Conservation (phyloP, 2,329 filamentous ascomycete genomes). For the Colletotrichum sansevieriae region DNA sequence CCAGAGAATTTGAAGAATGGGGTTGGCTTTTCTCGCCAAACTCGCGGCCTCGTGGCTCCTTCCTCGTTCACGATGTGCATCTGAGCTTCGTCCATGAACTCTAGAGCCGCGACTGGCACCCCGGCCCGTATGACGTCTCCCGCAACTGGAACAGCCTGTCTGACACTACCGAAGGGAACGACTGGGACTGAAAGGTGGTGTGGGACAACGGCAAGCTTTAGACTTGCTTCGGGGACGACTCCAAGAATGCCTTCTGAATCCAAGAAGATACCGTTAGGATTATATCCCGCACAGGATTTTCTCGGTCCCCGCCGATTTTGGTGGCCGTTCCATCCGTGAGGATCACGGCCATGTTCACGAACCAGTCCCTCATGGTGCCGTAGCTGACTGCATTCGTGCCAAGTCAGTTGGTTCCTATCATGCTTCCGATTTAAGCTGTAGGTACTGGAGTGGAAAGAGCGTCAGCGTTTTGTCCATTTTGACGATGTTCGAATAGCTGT, state of each 20-base stretch:
- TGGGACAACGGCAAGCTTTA: conserved; percentile 56
- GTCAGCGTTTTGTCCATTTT: conserved; percentile 43
- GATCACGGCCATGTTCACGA: too few species aligned
- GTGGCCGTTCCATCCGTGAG: too few species aligned
- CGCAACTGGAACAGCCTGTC: conserved; percentile 73
- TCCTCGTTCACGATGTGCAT: conserved; percentile 75
- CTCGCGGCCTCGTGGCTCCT: conserved; percentile 67
- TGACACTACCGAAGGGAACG: conserved; percentile 69
- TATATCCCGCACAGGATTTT: too few species aligned
- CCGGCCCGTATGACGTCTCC: conserved; percentile 73
- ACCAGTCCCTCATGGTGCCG: too few species aligned
- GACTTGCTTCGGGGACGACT: too few species aligned
- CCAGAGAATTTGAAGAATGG: conserved; percentile 82
- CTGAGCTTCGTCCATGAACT: conserved; percentile 72
- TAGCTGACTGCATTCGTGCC: too few species aligned
- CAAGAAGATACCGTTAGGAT: too few species aligned
- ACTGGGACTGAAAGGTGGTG: conserved; percentile 74
- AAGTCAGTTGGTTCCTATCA: too few species aligned
- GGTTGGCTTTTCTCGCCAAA: conserved; percentile 77
- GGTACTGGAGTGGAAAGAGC: too few species aligned
- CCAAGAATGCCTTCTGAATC: too few species aligned
- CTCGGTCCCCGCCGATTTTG: too few species aligned
- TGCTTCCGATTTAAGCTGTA: too few species aligned
- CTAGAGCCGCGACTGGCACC: conserved; percentile 74
- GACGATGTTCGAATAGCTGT: conserved; percentile 49